phyloP scores from a whole-genome alignment of 2,329 filamentous ascomycete species.

The Talaromyces sp. region DNA sequence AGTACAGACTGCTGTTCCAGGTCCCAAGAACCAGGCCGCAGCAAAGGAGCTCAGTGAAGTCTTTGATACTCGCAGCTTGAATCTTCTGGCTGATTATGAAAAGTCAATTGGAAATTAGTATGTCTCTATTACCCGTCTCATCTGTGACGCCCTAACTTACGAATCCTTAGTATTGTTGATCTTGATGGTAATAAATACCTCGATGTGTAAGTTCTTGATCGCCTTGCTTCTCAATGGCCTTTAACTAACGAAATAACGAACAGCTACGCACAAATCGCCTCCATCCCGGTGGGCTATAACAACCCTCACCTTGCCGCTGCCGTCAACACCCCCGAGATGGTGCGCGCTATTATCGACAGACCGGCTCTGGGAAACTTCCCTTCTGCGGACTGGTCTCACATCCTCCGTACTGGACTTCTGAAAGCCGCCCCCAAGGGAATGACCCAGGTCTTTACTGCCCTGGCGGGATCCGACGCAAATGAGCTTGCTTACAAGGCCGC shows the following conservation, averaged over 20 bases:
- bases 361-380: slow-evolving; percentile 90
- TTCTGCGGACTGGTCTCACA: slow-evolving; percentile 72
- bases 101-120: slow-evolving; percentile 75
- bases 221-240: background rate
- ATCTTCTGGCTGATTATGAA: slow-evolving; percentile 73
- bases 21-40: slow-evolving; percentile 65
- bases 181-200: slow-evolving; percentile 48
- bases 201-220: slow-evolving; percentile 41
- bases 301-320: slow-evolving; percentile 69
- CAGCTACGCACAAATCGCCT: slow-evolving; percentile 85
- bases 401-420: slow-evolving; percentile 75
- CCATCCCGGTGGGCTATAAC: slow-evolving; percentile 89
- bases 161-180: slow-evolving; percentile 39
- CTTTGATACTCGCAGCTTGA: slow-evolving; percentile 80
- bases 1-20: slow-evolving; percentile 61
- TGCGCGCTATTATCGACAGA: slow-evolving; percentile 75
- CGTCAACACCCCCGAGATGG: slow-evolving; percentile 72
- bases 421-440: slow-evolving; percentile 76
- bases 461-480: slow-evolving; percentile 87
- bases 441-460: slow-evolving; percentile 84
- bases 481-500: slow-evolving; percentile 93
- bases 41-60: slow-evolving; percentile 68
- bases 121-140: slow-evolving; percentile 13
- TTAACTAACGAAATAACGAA: background rate
- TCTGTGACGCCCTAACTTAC: slow-evolving; percentile 16